Conservation (phyloP, 1,284 basidiomycete genomes). For the Quambalaria eucalypti region DNA sequence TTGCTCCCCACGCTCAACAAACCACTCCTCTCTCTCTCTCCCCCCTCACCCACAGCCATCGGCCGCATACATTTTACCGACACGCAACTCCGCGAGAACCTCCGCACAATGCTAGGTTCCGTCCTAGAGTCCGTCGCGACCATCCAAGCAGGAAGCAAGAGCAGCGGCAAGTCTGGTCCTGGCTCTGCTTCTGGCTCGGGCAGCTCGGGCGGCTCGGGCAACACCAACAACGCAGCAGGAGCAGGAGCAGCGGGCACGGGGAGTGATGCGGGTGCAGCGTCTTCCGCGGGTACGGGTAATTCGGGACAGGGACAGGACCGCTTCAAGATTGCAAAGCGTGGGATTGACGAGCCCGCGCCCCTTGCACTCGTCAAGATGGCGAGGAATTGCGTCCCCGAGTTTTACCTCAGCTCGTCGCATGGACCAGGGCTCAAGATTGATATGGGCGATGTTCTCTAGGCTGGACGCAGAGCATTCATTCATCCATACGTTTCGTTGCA, state of each 20-base stretch:
- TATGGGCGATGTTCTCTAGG: conserved; percentile 22
- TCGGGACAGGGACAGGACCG: not conserved
- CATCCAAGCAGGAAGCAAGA: too few relatives aligned
- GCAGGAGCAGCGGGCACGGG: too few relatives aligned
- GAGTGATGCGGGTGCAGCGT: not conserved
- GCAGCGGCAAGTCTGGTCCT: not conserved
- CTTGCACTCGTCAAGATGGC: conserved; percentile 11
- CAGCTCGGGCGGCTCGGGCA: too few relatives aligned
- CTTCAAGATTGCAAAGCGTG: not conserved
- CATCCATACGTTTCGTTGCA: too few relatives aligned
- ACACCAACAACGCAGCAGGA: too few relatives aligned
- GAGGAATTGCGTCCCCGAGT: conserved; percentile 49
- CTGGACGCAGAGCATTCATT: too few relatives aligned
- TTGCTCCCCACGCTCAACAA: not conserved
- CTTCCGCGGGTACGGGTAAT: not conserved
- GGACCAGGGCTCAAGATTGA: conserved; percentile 70
- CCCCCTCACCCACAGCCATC: conserved; percentile 48
- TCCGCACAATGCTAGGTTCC: conserved; percentile 66
- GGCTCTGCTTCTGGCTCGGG: too few relatives aligned
- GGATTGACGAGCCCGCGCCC: not conserved
- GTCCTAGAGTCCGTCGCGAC: conserved; percentile 50
- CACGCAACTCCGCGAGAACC: conserved; percentile 68
- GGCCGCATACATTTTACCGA: conserved; percentile 55
- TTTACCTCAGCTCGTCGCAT: conserved; percentile 72
- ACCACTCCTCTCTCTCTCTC: not conserved